Evolutionary conservation across 129 eudicot genomes (phyloP), one percentile per base, ranked within the genome.

Genomic region (Chrysanthemum makinoi): DNA sequence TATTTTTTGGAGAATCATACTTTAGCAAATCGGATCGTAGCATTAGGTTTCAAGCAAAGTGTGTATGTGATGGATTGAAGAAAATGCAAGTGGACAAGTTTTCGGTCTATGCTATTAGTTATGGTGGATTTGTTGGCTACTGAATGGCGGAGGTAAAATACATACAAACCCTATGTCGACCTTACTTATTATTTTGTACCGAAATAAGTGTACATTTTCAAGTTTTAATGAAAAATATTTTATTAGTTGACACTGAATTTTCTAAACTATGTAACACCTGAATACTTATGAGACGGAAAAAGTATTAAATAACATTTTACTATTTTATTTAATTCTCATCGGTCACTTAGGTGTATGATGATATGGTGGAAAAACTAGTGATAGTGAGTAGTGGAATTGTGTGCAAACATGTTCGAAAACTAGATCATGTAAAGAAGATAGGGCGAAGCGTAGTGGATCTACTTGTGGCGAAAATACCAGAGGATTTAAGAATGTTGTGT

Each of bases 51-150:
- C 95, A 87, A 67, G 97, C 95, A n/a, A 70, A 72, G 44, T 85
- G 91, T 11, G 85, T 91, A 68, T 50, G 72, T 8, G 68, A 84
- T 5, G 89, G 88, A 17, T 26, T 87, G 78, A 78, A 68, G 62
- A 79, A 78, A 56, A 73, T 91, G 59, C 83, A 83, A 1, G 96
- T 91, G 78, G 74, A 72, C 66, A 82, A 58, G 77, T 91, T 75
- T 43, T 83, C 92, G 67, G 75, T 88, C 64, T 91, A 82, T 56
- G 81, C 83, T 0, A 84, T 91, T 47, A 91, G 97, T 47, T 91
- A 91, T 53, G 96, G 97, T 2, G 96, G 97, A 10, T 91, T 78
- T 52, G 97, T 91, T n/a, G 90, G 80, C 35, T 91, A 80, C 51
- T 72, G 80, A 58, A 86, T 91, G 90, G 97, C 96, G 7, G 95